Evolutionary conservation across 2,329 filamentous ascomycete genomes (phyloP).

Genomic region (Colletotrichum tabaci): DNA sequence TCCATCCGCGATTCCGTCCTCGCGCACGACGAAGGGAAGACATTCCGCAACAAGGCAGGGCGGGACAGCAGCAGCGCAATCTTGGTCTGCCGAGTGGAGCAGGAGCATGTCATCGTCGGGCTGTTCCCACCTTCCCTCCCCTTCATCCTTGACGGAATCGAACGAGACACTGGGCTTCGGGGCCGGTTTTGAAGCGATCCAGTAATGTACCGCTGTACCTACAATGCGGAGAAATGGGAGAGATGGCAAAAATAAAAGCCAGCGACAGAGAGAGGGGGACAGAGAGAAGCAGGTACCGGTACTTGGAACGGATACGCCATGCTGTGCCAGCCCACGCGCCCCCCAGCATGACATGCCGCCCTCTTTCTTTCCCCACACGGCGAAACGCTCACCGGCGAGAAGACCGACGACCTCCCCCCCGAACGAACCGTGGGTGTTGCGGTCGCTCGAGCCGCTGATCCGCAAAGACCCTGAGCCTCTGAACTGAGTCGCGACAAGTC

Average conservation of each 20-base stretch:
- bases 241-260: neutral
- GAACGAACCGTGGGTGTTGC: constrained; percentile 28
- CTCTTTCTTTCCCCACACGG: constrained; percentile 37
- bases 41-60: constrained; percentile 18
- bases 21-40: neutral
- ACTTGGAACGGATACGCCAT: constrained; percentile 8
- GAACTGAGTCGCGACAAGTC: constrained; percentile 31
- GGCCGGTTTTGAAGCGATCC: constrained; percentile 37
- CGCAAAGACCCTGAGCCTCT: constrained; percentile 38
- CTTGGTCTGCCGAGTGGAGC: constrained; percentile 19
- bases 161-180: constrained; percentile 27
- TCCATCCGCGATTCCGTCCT: neutral
- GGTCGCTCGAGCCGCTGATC: constrained; percentile 43
- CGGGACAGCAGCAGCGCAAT: neutral
- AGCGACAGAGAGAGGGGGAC: neutral
- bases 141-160: constrained; percentile 21
- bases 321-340: constrained; percentile 17
- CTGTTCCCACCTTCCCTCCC: constrained; percentile 16
- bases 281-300: constrained; percentile 25
- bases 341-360: constrained; percentile 31
- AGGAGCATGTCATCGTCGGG: constrained; percentile 39
- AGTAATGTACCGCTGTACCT: neutral
- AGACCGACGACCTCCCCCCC: constrained; percentile 20
- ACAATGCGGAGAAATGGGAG: constrained; percentile 35
- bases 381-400: constrained; percentile 36